phyloP scores from a whole-genome alignment of 2,329 filamentous ascomycete genomes.

The Camptophora hylomeconis region DNA sequence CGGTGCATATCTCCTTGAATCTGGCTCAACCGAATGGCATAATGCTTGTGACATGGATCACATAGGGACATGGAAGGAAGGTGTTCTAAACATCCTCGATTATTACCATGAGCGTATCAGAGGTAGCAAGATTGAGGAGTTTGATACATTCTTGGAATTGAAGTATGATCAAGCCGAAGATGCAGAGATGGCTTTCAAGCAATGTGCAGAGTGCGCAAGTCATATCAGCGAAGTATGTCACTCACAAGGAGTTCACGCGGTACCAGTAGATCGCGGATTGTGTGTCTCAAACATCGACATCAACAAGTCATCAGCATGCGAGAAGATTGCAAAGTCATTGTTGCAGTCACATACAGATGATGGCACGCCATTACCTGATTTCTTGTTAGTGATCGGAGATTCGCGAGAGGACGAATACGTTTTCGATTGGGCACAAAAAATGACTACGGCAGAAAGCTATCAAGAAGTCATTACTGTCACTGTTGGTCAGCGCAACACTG shows the following conservation, averaged over 20 bases:
- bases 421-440: slow-evolving; percentile 82
- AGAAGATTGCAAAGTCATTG: slow-evolving; percentile 53
- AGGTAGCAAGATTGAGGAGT: slow-evolving; percentile 75
- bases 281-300: slow-evolving; percentile 75
- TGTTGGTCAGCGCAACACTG: slow-evolving; percentile 74
- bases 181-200: slow-evolving; percentile 57
- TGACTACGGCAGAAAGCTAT: slow-evolving; percentile 47
- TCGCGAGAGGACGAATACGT: slow-evolving; percentile 88
- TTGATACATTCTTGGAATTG: slow-evolving; percentile 84
- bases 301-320: slow-evolving; percentile 75
- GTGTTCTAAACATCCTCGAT: slow-evolving; percentile 66
- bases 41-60: slow-evolving; percentile 73
- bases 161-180: slow-evolving; percentile 78
- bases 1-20: slow-evolving; percentile 74
- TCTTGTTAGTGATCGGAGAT: slow-evolving; percentile 79
- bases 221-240: slow-evolving; percentile 93
- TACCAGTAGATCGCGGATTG: slow-evolving; percentile 66
- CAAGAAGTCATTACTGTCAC: slow-evolving; percentile 72
- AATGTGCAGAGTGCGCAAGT: slow-evolving; percentile 79
- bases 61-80: slow-evolving; percentile 64
- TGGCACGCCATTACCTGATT: slow-evolving; percentile 47
- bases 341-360: slow-evolving; percentile 36
- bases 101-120: slow-evolving; percentile 88
- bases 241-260: slow-evolving; percentile 68
- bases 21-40: slow-evolving; percentile 54